Evolutionary conservation across 2,329 filamentous ascomycete genomes (phyloP).

Genomic region (Salinomyces thailandicus): DNA sequence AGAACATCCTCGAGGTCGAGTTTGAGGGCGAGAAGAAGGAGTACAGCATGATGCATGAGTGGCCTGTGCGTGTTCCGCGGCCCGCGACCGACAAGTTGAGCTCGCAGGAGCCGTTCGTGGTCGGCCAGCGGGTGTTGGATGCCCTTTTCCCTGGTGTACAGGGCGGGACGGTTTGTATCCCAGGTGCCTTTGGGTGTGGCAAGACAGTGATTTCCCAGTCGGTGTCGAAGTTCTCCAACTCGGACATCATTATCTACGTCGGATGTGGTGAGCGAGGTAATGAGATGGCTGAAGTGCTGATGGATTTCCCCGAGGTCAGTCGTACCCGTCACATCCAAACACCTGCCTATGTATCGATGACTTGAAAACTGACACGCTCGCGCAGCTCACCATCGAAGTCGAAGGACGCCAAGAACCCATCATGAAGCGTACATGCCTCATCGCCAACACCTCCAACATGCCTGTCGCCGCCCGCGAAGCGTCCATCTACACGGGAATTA

Average conservation of each 20-base stretch:
- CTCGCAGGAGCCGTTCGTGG: slow-evolving; percentile 82
- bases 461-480: slow-evolving; percentile 95
- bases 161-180: slow-evolving; percentile 95
- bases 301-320: slow-evolving; percentile 85
- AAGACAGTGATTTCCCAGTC: slow-evolving; percentile 99
- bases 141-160: slow-evolving; percentile 93
- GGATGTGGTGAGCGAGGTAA: slow-evolving; percentile 91
- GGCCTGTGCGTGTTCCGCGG: slow-evolving; percentile 93
- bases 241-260: slow-evolving; percentile 96
- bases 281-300: slow-evolving; percentile 99
- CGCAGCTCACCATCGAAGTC: slow-evolving; percentile 74
- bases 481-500: slow-evolving; percentile 96
- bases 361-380: too few relatives aligned
- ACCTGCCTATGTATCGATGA: neutral
- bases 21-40: slow-evolving; percentile 94
- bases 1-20: slow-evolving; percentile 90
- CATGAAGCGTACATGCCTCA: slow-evolving; percentile 98
- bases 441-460: slow-evolving; percentile 99
- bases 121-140: slow-evolving; percentile 93
- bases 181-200: slow-evolving; percentile 94
- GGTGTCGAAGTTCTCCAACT: slow-evolving; percentile 99
- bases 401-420: slow-evolving; percentile 94
- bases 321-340: neutral
- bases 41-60: slow-evolving; percentile 96
- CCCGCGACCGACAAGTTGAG: slow-evolving; percentile 86